Evolutionary conservation across 2,329 filamentous ascomycete genomes (phyloP).

Genomic region (Aspergillus persii): DNA sequence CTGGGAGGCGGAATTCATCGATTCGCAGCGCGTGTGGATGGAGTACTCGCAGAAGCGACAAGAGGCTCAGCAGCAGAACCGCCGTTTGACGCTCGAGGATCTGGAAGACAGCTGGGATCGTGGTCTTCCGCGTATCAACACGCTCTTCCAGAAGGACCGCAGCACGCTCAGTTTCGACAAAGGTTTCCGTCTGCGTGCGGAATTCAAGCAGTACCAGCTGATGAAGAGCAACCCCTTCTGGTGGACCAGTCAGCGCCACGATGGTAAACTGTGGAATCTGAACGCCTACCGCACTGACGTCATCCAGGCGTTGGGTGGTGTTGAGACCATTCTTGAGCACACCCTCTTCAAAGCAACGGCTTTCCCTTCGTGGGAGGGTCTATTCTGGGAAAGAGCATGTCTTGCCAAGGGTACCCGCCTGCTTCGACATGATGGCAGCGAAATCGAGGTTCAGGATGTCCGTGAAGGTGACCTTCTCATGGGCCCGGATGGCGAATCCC

Average conservation of each 20-base stretch:
- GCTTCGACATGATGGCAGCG: slow-evolving; percentile 45
- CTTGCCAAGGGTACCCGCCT: slow-evolving; percentile 47
- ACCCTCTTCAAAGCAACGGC: slow-evolving; percentile 96
- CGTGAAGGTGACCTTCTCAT: slow-evolving; percentile 50
- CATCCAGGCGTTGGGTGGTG: slow-evolving; percentile 92
- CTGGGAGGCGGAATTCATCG: slow-evolving; percentile 98
- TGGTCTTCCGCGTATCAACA: slow-evolving; percentile 96
- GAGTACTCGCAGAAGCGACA: slow-evolving; percentile 98
- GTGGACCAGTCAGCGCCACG: slow-evolving; percentile 97
- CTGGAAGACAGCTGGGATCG: slow-evolving; percentile 98
- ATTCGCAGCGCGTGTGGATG: slow-evolving; percentile 98
- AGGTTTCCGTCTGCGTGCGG: slow-evolving; percentile 89
- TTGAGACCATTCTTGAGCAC: slow-evolving; percentile 96
- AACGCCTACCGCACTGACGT: slow-evolving; percentile 96
- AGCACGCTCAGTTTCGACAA: slow-evolving; percentile 98
- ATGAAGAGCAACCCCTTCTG: slow-evolving; percentile 99
- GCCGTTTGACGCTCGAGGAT: slow-evolving; percentile 89
- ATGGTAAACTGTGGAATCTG: slow-evolving; percentile 95
- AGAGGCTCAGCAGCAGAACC: slow-evolving; percentile 96
- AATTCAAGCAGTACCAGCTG: slow-evolving; percentile 97
- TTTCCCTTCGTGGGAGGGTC: slow-evolving; percentile 93
- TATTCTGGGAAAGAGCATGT: slow-evolving; percentile 78
- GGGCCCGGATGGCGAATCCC: slow-evolving; percentile 49
- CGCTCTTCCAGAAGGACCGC: slow-evolving; percentile 95
- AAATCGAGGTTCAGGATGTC: slow-evolving; percentile 50